These are phyloP conservation scores for Haplographium delicatum DNA, from an alignment of 495 filamentous ascomycete genomes.

Conservation along the genomic window DNA sequence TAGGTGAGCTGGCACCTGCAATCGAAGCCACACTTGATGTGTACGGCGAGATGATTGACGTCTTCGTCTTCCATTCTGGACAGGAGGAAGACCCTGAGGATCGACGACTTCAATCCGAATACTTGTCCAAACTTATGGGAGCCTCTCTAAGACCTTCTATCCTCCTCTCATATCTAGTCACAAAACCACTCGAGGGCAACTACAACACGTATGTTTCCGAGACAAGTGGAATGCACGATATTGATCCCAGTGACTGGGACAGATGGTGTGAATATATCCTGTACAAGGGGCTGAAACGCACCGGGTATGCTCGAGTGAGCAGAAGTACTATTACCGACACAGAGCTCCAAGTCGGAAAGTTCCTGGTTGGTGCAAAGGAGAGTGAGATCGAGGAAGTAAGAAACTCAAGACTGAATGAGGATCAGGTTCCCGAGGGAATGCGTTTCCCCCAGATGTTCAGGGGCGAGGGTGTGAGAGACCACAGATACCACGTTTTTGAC, in stretches of 20 bases:
- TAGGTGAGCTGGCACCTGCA: conserved; percentile 91
- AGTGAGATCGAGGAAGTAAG: conserved; percentile 46
- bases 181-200: conserved; percentile 83
- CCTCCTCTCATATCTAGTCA: conserved; percentile 87
- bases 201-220: conserved; percentile 96
- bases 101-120: conserved; percentile 79
- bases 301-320: conserved; percentile 86
- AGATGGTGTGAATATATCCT: conserved; percentile 99
- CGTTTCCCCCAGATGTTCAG: conserved; percentile 86
- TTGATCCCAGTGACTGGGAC: conserved; percentile 92
- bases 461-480: conserved; percentile 81
- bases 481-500: conserved; percentile 94
- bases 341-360: conserved; percentile 95
- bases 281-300: conserved; percentile 81
- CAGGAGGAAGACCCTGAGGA: conserved; percentile 98
- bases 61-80: conserved; percentile 98
- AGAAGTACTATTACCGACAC: conserved; percentile 93
- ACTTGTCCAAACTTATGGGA: conserved; percentile 85
- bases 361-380: conserved; percentile 72
- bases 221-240: conserved; percentile 85
- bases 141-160: conserved; percentile 74
- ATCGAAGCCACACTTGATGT: conserved; percentile 93
- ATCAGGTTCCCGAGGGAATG: conserved; percentile 65
- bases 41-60: conserved; percentile 85
- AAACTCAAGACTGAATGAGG: conserved; percentile 49